Evolutionary conservation across 169 alveolate genomes (phyloP).

Genomic region (Eimeria zaria): DNA sequence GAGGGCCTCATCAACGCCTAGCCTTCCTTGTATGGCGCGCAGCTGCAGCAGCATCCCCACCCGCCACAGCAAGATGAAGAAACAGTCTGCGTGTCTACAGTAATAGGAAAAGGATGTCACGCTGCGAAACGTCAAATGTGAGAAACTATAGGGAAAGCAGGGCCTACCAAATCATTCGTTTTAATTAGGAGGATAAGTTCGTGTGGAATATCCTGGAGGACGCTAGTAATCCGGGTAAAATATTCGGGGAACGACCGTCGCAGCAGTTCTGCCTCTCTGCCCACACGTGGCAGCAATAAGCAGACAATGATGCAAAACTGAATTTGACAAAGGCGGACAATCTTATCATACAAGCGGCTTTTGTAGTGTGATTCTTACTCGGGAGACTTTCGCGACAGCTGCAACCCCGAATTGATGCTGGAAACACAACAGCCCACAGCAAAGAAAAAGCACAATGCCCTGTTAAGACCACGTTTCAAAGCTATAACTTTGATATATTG

Average conservation of each 20-base stretch:
- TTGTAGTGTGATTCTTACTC: slow-evolving; percentile 25
- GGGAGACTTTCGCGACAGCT: slow-evolving; percentile 74
- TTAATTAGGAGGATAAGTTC: slow-evolving; percentile 76
- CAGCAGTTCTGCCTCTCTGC: slow-evolving; percentile 71
- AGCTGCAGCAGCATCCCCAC: slow-evolving; percentile 63
- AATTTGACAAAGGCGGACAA: not conserved
- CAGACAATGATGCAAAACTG: not conserved
- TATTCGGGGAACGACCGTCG: slow-evolving; percentile 77
- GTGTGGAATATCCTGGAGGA: slow-evolving; percentile 77
- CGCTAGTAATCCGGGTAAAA: slow-evolving; percentile 81
- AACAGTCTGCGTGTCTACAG: not conserved
- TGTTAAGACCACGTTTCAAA: not conserved
- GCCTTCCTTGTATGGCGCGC: slow-evolving; percentile 72
- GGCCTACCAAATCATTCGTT: slow-evolving; percentile 80
- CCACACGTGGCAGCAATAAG: not conserved
- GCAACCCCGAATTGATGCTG: slow-evolving; percentile 74
- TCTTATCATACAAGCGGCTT: not conserved
- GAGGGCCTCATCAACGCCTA: slow-evolving; percentile 81
- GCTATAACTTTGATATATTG: not conserved
- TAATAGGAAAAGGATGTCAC: not conserved
- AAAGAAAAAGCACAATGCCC: not conserved
- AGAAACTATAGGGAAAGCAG: not conserved
- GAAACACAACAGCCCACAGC: not conserved
- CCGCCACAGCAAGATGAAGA: not conserved
- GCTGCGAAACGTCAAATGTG: not conserved